phyloP scores from a whole-genome alignment of 768 basidiomycete species.

The Rhizopogon salebrosus region DNA sequence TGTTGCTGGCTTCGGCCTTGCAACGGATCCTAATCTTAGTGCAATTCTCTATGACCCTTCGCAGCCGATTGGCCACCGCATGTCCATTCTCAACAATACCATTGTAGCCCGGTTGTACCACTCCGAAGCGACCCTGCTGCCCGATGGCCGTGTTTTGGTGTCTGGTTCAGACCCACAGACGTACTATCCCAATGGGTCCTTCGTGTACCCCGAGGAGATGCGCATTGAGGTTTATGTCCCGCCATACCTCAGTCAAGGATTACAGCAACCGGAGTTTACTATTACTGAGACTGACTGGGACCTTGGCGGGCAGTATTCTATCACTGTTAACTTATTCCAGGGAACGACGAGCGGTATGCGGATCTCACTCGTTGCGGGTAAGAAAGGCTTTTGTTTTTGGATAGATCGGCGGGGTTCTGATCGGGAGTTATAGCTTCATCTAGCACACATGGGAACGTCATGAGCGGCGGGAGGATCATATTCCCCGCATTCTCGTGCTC shows the following conservation, averaged over 20 bases:
- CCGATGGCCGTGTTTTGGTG: conserved; percentile 69
- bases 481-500: conserved; percentile 69
- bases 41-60: conserved; percentile 71
- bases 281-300: conserved; percentile 59
- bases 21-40: conserved; percentile 51
- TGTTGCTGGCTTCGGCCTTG: conserved; percentile 70
- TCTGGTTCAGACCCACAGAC: conserved; percentile 75
- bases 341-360: conserved; percentile 43
- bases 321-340: conserved; percentile 39
- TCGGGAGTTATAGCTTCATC: conserved; percentile 47
- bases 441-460: conserved; percentile 73
- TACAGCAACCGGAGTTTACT: conserved; percentile 56
- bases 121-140: conserved; percentile 69
- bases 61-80: conserved; percentile 50
- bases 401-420: background rate
- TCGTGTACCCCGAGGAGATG: conserved; percentile 69
- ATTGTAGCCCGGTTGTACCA: conserved; percentile 76
- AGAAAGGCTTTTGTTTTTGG: conserved; percentile 8
- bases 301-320: conserved; percentile 47
- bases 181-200: conserved; percentile 27
- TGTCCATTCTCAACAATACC: conserved; percentile 63
- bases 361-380: conserved; percentile 63
- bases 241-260: conserved; percentile 69
- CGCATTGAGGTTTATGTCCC: conserved; percentile 81
- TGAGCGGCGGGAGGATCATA: conserved; percentile 61